These are phyloP conservation scores for Sisymbrium altissimum DNA, from an alignment of 345 rosid species.

Conservation along the genomic window DNA sequence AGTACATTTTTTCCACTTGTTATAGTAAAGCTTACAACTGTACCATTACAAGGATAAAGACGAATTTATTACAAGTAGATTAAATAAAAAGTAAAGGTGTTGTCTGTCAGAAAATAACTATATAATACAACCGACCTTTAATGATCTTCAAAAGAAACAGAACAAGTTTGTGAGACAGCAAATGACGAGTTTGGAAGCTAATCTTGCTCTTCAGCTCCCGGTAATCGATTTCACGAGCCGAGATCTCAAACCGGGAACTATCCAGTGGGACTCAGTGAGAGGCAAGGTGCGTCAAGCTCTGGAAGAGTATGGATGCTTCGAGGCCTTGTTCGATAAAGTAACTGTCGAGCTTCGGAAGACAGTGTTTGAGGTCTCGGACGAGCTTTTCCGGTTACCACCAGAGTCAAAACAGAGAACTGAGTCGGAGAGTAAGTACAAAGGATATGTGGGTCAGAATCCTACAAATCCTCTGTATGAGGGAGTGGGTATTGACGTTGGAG, in stretches of 20 bases:
- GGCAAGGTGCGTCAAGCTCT: background rate
- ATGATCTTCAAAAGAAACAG: too few relatives aligned
- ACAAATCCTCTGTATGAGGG: background rate
- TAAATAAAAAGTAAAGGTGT: too few relatives aligned
- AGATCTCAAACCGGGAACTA: background rate
- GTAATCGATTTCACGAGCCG: background rate
- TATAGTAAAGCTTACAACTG: too few relatives aligned
- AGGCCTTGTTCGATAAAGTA: slow-evolving; percentile 7
- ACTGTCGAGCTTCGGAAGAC: background rate
- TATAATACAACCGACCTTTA: too few relatives aligned
- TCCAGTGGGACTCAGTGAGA: background rate
- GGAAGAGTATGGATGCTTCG: slow-evolving; percentile 16
- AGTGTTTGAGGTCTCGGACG: background rate
- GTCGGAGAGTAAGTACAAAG: background rate
- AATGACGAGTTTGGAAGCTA: background rate
- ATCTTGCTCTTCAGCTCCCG: background rate
- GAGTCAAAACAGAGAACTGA: background rate
- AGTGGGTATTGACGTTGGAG: background rate
- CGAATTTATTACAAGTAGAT: too few relatives aligned
- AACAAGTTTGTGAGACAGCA: too few relatives aligned
- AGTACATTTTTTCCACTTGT: too few relatives aligned
- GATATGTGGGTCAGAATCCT: background rate
- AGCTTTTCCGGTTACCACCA: background rate
- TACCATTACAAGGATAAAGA: too few relatives aligned
- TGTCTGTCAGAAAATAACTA: too few relatives aligned